These are phyloP conservation scores for Aureobasidium sp. DNA, from an alignment of 2,329 filamentous ascomycete genomes.

Conservation along the genomic window DNA sequence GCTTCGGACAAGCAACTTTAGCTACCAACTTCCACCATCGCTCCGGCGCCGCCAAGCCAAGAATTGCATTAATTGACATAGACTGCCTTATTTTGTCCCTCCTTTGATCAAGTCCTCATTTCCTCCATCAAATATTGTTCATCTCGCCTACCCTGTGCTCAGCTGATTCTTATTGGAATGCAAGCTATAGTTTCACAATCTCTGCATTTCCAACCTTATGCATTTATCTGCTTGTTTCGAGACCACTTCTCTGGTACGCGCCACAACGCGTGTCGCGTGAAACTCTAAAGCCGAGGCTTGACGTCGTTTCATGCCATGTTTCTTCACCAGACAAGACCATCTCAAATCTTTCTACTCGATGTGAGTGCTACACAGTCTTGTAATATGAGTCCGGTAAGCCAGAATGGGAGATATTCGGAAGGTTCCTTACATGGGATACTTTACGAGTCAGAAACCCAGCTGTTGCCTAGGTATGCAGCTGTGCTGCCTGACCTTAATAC, in stretches of 20 bases:
- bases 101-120: neutral
- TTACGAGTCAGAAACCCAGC: neutral
- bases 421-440: no score
- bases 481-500: slow-evolving; percentile 1
- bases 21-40: neutral
- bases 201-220: neutral
- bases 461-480: neutral
- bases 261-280: slow-evolving; percentile 1
- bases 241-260: neutral
- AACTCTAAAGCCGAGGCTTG: slow-evolving; percentile 4
- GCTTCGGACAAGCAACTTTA: neutral
- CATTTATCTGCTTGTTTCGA: neutral
- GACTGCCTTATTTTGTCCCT: slow-evolving; percentile 2
- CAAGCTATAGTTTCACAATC: neutral
- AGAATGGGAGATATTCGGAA: no score
- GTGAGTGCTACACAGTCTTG: neutral
- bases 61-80: neutral
- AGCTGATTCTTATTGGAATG: neutral
- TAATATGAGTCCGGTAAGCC: neutral
- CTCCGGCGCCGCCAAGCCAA: neutral
- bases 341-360: neutral
- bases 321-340: neutral
- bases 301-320: neutral
- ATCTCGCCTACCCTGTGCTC: neutral
- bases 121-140: neutral